These are phyloP conservation scores for Acrocalymma vagum DNA, from an alignment of 2,329 filamentous ascomycete genomes.

Conservation along the genomic window DNA sequence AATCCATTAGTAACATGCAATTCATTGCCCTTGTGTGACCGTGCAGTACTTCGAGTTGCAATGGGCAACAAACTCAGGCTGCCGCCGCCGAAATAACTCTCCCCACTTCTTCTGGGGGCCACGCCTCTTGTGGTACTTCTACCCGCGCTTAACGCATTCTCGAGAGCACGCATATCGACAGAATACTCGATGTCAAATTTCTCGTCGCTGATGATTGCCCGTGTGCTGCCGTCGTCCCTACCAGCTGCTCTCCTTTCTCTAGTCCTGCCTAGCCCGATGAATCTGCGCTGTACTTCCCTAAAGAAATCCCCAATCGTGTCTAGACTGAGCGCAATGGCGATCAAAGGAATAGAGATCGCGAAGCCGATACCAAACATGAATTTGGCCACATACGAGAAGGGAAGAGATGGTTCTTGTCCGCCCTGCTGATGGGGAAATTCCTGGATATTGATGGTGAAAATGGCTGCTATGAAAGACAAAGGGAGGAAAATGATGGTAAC, in stretches of 20 bases:
- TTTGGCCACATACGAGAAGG: constrained; percentile 60
- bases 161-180: constrained; percentile 33
- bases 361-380: constrained; percentile 66
- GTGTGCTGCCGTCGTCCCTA: constrained; percentile 5
- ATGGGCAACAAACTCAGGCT: constrained; percentile 34
- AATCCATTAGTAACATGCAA: constrained; percentile 15
- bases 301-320: constrained; percentile 50
- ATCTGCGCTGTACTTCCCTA: constrained; percentile 31
- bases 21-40: constrained; percentile 23
- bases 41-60: constrained; percentile 40
- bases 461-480: constrained; percentile 62
- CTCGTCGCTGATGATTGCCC: constrained; percentile 13
- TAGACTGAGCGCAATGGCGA: constrained; percentile 56
- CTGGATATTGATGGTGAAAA: constrained; percentile 64
- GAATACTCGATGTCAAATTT: constrained; percentile 25
- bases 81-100: constrained; percentile 34
- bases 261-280: too few relatives aligned
- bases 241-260: constrained; percentile 1
- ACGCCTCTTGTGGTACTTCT: constrained; percentile 29
- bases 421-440: constrained; percentile 53
- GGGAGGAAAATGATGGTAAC: constrained; percentile 67
- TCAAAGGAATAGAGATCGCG: constrained; percentile 61
- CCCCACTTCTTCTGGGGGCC: constrained; percentile 32
- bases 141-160: constrained; percentile 35
- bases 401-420: constrained; percentile 46